Percentiles rank a stretch among this genome's conserved stretches.
These are phyloP conservation scores for Rhododendron molle DNA, from an alignment of 148 eudicot species.

Conservation along the genomic window DNA sequence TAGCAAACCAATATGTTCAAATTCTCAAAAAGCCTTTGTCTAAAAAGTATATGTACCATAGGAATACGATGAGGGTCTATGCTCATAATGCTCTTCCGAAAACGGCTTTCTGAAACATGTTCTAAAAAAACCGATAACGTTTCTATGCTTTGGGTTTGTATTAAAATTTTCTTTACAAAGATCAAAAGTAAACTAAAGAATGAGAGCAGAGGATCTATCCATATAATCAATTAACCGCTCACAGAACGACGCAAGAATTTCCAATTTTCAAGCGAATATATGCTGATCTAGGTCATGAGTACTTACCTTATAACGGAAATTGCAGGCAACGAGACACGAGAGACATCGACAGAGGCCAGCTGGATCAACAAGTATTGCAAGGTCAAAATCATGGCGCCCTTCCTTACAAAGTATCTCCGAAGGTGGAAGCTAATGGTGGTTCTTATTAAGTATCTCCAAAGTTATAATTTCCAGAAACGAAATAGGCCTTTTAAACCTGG, in stretches of 20 bases:
- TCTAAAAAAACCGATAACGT: not conserved
- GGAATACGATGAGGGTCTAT: not conserved
- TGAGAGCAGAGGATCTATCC: not conserved
- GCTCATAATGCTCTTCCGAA: not conserved
- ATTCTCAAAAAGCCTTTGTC: not conserved
- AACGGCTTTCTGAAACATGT: not conserved
- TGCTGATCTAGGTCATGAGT: not conserved
- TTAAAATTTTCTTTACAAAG: not conserved
- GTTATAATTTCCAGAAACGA: not conserved
- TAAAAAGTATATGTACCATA: not conserved
- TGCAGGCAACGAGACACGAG: conserved; percentile 42
- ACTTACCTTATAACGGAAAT: not conserved
- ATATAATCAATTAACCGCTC: not conserved
- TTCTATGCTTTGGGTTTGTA: not conserved
- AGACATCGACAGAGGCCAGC: conserved; percentile 35
- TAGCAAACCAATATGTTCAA: not conserved
- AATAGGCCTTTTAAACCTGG: not conserved
- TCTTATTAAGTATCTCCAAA: no score
- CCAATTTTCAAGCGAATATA: not conserved
- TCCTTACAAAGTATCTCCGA: conserved; percentile 83
- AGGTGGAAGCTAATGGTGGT: conserved; percentile 30
- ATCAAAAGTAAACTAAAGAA: not conserved
- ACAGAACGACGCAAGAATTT: not conserved
- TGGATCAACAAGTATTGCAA: conserved; percentile 34
- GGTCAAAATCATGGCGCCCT: conserved; percentile 81